phyloP scores from a whole-genome alignment of 495 filamentous ascomycete genomes.

The Talaromyces liani region DNA sequence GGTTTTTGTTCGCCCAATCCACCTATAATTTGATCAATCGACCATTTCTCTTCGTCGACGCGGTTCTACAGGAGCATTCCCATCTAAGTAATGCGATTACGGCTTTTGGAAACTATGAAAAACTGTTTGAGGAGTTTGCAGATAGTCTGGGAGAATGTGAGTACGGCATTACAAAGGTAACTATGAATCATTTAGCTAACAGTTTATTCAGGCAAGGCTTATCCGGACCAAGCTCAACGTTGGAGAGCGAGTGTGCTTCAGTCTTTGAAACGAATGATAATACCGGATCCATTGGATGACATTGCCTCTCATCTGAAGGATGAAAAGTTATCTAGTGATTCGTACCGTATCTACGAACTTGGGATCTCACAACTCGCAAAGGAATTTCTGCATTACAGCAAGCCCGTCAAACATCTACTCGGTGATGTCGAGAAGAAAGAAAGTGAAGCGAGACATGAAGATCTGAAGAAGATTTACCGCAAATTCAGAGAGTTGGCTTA shows the following conservation, averaged over 20 bases:
- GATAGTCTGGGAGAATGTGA: neutral
- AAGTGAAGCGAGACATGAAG: neutral
- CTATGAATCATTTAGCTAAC: neutral
- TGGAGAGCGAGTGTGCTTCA: neutral
- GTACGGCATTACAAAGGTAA: neutral
- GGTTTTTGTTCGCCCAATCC: neutral
- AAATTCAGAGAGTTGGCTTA: neutral
- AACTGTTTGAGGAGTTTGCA: neutral
- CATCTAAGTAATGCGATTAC: neutral
- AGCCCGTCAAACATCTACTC: neutral
- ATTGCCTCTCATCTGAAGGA: neutral
- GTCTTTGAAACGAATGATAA: neutral
- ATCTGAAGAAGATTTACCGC: neutral
- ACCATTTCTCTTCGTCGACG: neutral
- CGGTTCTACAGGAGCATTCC: neutral
- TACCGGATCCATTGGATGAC: neutral
- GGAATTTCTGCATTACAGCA: neutral
- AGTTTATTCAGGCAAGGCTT: neutral
- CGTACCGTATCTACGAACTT: neutral
- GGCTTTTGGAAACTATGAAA: neutral
- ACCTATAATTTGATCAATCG: neutral
- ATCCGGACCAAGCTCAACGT: neutral
- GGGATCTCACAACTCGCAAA: neutral
- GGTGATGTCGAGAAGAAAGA: neutral
- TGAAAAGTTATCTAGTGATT: too few relatives aligned